phyloP scores from a whole-genome alignment of 2,329 filamentous ascomycete species.

The Microcyclosporella mali region DNA sequence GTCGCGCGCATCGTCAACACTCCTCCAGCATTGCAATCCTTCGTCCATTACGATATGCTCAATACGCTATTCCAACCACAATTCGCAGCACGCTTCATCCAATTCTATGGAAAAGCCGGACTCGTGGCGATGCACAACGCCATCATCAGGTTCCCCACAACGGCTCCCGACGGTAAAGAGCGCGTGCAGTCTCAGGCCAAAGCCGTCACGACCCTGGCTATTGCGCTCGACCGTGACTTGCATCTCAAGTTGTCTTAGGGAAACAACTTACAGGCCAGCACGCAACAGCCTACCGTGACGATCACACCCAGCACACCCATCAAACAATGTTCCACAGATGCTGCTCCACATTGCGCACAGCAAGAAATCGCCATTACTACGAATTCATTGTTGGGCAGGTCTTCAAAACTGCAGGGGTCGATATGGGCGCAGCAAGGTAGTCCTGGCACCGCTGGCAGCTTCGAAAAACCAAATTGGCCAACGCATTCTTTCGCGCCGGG shows the following conservation, averaged over 20 bases:
- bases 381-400: not conserved
- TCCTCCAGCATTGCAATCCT: constrained; percentile 46
- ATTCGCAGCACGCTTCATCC: constrained; percentile 63
- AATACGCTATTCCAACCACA: constrained; percentile 55
- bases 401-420: not conserved
- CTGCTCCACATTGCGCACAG: no score
- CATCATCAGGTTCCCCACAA: constrained; percentile 10
- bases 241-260: constrained; percentile 2
- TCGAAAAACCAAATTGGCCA: not conserved
- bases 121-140: constrained; percentile 57
- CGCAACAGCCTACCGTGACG: no score
- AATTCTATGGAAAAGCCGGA: constrained; percentile 73
- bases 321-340: no score
- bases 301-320: no score
- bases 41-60: constrained; percentile 46
- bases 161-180: not conserved
- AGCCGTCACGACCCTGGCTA: not conserved
- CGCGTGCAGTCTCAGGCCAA: not conserved
- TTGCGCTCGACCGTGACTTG: constrained; percentile 1
- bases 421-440: no score
- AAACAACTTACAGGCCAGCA: no score
- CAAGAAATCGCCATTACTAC: no score
- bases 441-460: no score
- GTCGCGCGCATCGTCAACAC: constrained; percentile 73
- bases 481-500: not conserved